phyloP scores from a whole-genome alignment of 192 early-diverging fungal genomes.

The Geranomyces michiganensis region DNA sequence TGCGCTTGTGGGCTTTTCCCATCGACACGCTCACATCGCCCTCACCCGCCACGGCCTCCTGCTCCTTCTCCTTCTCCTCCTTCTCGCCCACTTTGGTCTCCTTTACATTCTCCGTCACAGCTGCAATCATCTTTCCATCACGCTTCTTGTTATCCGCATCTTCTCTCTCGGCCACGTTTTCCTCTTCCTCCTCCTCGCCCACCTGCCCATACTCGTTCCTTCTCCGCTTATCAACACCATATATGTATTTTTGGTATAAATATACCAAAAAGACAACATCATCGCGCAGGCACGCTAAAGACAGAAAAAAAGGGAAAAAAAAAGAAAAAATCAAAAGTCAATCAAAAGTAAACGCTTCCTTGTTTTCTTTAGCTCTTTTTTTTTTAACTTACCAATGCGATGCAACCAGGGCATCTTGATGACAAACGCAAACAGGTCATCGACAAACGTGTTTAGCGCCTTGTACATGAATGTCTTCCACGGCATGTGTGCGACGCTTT shows the following conservation, averaged over 20 bases:
- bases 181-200: slow-evolving; percentile 11
- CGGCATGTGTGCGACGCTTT: slow-evolving; percentile 89
- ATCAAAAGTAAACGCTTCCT: too few species aligned
- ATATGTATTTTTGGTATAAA: slow-evolving; percentile 79
- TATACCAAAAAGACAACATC: slow-evolving; percentile 88
- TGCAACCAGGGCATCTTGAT: slow-evolving; percentile 61
- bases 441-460: slow-evolving; percentile 66
- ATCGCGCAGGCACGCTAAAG: slow-evolving; percentile 75
- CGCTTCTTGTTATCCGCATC: not conserved
- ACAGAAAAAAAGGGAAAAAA: slow-evolving; percentile 44
- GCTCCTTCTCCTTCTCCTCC: slow-evolving; percentile 58
- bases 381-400: not conserved
- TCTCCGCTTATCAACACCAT: slow-evolving; percentile 78
- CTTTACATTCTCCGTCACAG: not conserved
- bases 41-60: slow-evolving; percentile 22
- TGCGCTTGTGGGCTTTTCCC: too few species aligned
- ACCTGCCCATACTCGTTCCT: slow-evolving; percentile 72
- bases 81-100: slow-evolving; percentile 26
- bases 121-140: not conserved
- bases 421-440: slow-evolving; percentile 91
- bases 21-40: not conserved
- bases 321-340: too few species aligned
- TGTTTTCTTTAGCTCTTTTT: too few species aligned
- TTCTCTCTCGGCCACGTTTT: slow-evolving; percentile 4
- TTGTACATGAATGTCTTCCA: slow-evolving; percentile 95